phyloP scores from a whole-genome alignment of 495 filamentous ascomycete species.

The Penicillium simplicissimum region DNA sequence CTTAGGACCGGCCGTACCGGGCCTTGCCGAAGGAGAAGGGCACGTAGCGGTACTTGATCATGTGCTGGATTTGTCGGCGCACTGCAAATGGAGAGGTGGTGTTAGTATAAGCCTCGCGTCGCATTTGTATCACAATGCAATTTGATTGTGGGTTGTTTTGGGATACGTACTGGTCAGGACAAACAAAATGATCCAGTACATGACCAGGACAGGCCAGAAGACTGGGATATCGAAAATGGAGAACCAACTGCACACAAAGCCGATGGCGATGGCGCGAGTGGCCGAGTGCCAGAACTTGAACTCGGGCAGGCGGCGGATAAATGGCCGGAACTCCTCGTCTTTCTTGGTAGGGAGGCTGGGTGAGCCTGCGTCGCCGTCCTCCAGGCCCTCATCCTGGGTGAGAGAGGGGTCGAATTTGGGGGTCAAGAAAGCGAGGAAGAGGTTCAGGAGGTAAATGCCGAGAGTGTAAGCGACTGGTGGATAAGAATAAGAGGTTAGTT shows the following conservation, averaged over 20 bases:
- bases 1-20: slow-evolving; percentile 59
- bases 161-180: slow-evolving; percentile 82
- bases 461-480: slow-evolving; percentile 88
- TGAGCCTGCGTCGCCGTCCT: slow-evolving; percentile 74
- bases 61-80: slow-evolving; percentile 98
- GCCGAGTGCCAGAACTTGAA: slow-evolving; percentile 99
- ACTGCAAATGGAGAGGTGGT: slow-evolving; percentile 52
- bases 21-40: slow-evolving; percentile 94
- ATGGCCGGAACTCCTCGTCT: slow-evolving; percentile 95
- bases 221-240: slow-evolving; percentile 92
- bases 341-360: slow-evolving; percentile 82
- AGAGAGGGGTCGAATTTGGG: slow-evolving; percentile 99
- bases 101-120: neutral
- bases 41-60: slow-evolving; percentile 99
- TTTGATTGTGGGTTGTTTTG: neutral
- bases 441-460: slow-evolving; percentile 98
- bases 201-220: slow-evolving; percentile 97
- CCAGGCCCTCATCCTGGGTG: slow-evolving; percentile 92
- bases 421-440: slow-evolving; percentile 97
- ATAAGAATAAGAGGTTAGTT: neutral
- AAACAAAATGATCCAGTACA: slow-evolving; percentile 98
- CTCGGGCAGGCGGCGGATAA: slow-evolving; percentile 92
- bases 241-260: slow-evolving; percentile 90
- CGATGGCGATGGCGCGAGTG: slow-evolving; percentile 81
- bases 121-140: neutral